phyloP scores from a whole-genome alignment of 805 yeast genomes.

The Yamadazyma paraphyllophila region DNA sequence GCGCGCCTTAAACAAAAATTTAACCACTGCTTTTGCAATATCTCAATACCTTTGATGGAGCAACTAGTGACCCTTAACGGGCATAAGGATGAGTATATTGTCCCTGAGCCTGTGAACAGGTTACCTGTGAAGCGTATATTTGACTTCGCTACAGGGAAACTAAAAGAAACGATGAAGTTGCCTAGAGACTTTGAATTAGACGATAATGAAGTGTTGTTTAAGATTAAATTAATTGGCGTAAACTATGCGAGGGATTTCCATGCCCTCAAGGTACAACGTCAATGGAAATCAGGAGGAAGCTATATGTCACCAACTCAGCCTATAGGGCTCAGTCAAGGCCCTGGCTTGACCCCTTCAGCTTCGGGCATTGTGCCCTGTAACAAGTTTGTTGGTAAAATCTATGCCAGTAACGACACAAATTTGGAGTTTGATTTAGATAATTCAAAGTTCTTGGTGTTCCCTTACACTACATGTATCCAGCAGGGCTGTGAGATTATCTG shows the following conservation, averaged over 20 bases:
- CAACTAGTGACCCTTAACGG: neutral
- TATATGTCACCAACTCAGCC: too few species aligned
- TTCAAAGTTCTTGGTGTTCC: conserved; percentile 30
- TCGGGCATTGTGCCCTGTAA: conserved; percentile 30
- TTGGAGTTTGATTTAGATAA: conserved; percentile 9
- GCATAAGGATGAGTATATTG: conserved; percentile 4
- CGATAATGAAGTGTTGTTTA: conserved; percentile 21
- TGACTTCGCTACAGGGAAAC: conserved; percentile 16
- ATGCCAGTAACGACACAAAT: conserved; percentile 11
- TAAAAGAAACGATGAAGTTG: conserved; percentile 25
- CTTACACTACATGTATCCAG: conserved; percentile 31
- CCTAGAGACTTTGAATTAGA: conserved; percentile 22
- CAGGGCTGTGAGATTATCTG: conserved; percentile 20
- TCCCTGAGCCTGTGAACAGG: conserved; percentile 11
- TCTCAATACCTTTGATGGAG: neutral
- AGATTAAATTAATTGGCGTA: conserved; percentile 28
- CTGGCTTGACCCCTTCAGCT: too few species aligned
- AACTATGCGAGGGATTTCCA: conserved; percentile 27
- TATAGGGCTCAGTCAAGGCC: too few species aligned
- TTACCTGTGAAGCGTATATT: conserved; percentile 28
- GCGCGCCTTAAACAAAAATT: conserved; percentile 1
- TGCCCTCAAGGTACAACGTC: conserved; percentile 7
- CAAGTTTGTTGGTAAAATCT: conserved; percentile 31
- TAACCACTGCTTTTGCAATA: neutral
- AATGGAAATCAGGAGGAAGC: neutral